Base-by-base conservation (phyloP, 208 protist genomes). In the Trypanosoma vivax region DNA sequence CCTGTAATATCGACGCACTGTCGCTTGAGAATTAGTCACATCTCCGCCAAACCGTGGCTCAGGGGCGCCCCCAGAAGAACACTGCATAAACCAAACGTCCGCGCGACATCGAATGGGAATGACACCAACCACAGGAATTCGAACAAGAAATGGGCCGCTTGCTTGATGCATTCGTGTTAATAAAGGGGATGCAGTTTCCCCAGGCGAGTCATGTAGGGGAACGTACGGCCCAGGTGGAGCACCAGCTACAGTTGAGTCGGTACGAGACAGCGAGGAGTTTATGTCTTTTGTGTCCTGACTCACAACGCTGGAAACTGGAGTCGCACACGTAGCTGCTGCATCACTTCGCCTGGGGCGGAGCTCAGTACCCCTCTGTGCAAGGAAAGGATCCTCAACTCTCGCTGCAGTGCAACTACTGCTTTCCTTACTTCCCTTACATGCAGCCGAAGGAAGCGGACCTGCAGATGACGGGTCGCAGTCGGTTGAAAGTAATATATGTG, bases 51-150 rank as follows among this genome's bases (percentile, higher is more conserved):
- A 5, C 24, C 21, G 18, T 38, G 50, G 13, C 16, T 47, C 47
- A 1, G 40, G 51, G 40, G 24, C 18, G 38, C 30, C 45, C 13
- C 40, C 21, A 27, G 16, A 35, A 47, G 52, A 41, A 3, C 66
- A 55, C 1, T 62, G 71, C 39, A 65, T 46, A 49, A 80, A 74
- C 85, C 85, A 92, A 23, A 88, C 82, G 39, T 90, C 86, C 29
- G 69, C 62, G 4, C 86, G 86, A 55, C 70, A 89, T 1, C 86
- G 82, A 46, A 73, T 88, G 1, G 83, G 83, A 21, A 93, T 72
- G 5, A 90, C 29, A 25, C 62, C 62, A 16, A 70, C 37, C 43
- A 70, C 41, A 30, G 62, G 62, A 52, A 70, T 55, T 21, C 48
- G 50, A 27, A 34, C 48, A 6, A 18, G 16, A 21, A 16, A 9